Evolutionary conservation across 139 green algal genomes (phyloP).

Genomic region (Bryopsis sp.): DNA sequence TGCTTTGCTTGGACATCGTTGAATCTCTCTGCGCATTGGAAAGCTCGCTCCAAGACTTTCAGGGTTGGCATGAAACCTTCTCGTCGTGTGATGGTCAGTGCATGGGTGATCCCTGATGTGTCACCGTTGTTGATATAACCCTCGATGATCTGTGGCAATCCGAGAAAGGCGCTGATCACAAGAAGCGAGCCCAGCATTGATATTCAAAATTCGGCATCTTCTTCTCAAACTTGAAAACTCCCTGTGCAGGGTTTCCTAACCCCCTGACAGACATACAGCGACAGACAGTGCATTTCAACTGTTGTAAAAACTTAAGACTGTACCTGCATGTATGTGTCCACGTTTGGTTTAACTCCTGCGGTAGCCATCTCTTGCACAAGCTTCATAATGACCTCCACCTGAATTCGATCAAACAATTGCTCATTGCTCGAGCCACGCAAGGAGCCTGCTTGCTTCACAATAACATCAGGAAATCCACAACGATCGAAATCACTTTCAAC

Average conservation of each 20-base stretch:
- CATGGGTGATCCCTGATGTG: slow-evolving; percentile 10
- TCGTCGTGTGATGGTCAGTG: slow-evolving; percentile 10
- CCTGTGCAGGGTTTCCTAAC: too few species aligned
- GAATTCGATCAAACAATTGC: not conserved
- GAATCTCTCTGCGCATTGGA: not conserved
- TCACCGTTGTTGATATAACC: slow-evolving; percentile 20
- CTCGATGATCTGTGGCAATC: slow-evolving; percentile 13
- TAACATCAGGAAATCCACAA: too few species aligned
- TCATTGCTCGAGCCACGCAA: not conserved
- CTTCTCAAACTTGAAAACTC: too few species aligned
- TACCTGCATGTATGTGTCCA: slow-evolving; percentile 18
- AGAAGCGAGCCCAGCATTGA: too few species aligned
- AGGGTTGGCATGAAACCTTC: slow-evolving; percentile 16
- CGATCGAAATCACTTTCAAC: too few species aligned
- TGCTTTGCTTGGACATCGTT: not conserved
- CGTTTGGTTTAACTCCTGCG: slow-evolving; percentile 11
- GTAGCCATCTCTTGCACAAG: slow-evolving; percentile 17
- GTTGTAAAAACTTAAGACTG: not conserved
- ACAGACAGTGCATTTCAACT: too few species aligned
- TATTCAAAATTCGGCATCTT: too few species aligned
- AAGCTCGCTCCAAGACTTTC: slow-evolving; percentile 3
- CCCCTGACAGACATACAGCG: too few species aligned
- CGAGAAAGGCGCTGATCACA: not conserved
- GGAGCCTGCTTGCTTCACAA: too few species aligned
- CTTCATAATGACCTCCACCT: slow-evolving; percentile 19